Evolutionary conservation across 176 grass and related monocot species (phyloP).

Genomic region (Oryza australiensis): DNA sequence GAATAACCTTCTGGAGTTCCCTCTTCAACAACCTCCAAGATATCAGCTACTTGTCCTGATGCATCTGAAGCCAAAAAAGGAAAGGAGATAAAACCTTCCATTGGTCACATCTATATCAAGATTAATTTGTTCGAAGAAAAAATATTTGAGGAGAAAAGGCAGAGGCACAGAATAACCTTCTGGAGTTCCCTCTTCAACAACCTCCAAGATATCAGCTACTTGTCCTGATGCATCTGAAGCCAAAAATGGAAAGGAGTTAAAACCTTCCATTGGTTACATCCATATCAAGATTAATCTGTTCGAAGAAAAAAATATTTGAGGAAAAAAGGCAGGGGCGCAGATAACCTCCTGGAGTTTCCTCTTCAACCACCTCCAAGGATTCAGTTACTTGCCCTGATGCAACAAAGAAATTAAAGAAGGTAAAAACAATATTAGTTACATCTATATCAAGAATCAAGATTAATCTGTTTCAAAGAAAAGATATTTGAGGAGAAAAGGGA

Average conservation of each 20-base stretch:
- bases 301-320: background rate
- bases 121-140: background rate
- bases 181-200: too few relatives aligned
- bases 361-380: too few relatives aligned
- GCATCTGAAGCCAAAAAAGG: background rate
- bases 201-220: background rate
- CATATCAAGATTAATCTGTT: background rate
- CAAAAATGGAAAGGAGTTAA: background rate
- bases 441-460: background rate
- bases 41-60: background rate
- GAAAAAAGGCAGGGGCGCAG: background rate
- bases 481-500: background rate
- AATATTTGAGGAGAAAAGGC: background rate
- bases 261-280: background rate
- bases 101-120: background rate
- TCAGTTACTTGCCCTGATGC: background rate
- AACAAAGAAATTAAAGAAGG: background rate
- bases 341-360: background rate
- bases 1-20: background rate
- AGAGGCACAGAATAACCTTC: background rate
- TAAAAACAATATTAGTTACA: background rate
- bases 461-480: background rate
- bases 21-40: background rate
- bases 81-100: background rate
- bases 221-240: background rate